A percentile compares a stretch with the other conserved stretches of the same genome.
Conservation (phyloP, 495 filamentous ascomycete species). For the Neurospora hispaniola region DNA sequence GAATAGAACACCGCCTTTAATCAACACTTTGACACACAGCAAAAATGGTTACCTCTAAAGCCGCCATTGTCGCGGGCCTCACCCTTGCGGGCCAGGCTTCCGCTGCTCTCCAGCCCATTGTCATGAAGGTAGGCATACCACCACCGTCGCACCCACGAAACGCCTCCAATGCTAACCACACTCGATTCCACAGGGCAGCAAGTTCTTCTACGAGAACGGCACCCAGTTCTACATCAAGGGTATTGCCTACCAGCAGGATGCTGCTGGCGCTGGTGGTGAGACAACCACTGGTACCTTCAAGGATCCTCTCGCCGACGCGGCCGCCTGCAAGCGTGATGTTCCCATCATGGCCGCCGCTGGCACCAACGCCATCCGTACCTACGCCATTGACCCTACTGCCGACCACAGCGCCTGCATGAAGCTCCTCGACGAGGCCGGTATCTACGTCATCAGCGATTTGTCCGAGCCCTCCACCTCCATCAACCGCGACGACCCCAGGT, state of each 20-base stretch:
- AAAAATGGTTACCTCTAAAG: constrained; percentile 33
- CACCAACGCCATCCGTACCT: constrained; percentile 89
- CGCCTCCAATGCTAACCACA: background rate
- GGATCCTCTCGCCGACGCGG: constrained; percentile 62
- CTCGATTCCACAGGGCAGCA: constrained; percentile 26
- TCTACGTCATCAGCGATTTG: constrained; percentile 89
- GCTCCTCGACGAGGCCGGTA: constrained; percentile 70
- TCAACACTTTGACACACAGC: background rate
- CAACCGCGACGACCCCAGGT: constrained; percentile 64
- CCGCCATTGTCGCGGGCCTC: constrained; percentile 30
- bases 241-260: constrained; percentile 73
- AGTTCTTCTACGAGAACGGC: constrained; percentile 58
- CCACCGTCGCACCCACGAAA: background rate
- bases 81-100: constrained; percentile 41
- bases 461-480: constrained; percentile 72
- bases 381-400: constrained; percentile 70
- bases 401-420: constrained; percentile 83
- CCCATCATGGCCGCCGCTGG: constrained; percentile 64
- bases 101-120: constrained; percentile 54
- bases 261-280: constrained; percentile 29
- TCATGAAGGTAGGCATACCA: constrained; percentile 46
- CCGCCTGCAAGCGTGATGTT: constrained; percentile 68
- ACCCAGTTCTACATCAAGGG: constrained; percentile 83
- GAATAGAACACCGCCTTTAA: background rate
- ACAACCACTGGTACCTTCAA: constrained; percentile 32